Percentiles rank a stretch among this genome's conserved stretches.
phyloP scores from a whole-genome alignment of 495 filamentous ascomycete genomes.

The Platismatia glauca region DNA sequence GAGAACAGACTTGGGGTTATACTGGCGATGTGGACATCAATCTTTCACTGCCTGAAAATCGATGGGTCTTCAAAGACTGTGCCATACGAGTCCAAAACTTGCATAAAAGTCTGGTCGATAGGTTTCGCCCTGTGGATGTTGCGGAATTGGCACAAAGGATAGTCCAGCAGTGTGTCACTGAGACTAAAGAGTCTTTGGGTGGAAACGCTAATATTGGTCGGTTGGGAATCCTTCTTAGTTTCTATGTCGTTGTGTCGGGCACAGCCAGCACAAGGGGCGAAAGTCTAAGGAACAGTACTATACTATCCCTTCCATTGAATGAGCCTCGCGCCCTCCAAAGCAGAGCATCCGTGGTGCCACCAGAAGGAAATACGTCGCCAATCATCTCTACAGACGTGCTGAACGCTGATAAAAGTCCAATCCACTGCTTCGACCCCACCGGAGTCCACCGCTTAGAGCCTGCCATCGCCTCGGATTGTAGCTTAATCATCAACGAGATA shows the following conservation, averaged over 20 bases:
- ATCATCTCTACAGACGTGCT: not conserved
- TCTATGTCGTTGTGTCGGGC: not conserved
- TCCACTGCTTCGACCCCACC: not conserved
- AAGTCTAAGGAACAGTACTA: not conserved
- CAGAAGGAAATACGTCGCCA: not conserved
- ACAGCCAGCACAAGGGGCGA: not conserved
- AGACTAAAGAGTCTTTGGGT: not conserved
- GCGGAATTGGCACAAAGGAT: not conserved
- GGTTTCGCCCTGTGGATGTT: not conserved
- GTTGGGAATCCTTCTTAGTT: not conserved
- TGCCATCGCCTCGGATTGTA: constrained; percentile 4
- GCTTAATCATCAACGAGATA: constrained; percentile 3
- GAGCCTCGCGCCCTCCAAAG: not conserved
- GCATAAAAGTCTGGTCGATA: not conserved
- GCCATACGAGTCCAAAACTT: not conserved
- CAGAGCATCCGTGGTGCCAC: not conserved
- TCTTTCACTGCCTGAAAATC: not conserved
- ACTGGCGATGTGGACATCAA: not conserved
- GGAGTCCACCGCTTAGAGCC: not conserved
- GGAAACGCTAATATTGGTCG: not conserved
- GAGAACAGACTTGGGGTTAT: not conserved
- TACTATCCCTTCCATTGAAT: not conserved
- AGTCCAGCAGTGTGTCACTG: not conserved
- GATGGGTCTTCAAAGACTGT: not conserved
- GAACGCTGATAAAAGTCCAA: not conserved